phyloP scores from a whole-genome alignment of 352 stramenopile genomes.

The Phytophthora constricta region DNA sequence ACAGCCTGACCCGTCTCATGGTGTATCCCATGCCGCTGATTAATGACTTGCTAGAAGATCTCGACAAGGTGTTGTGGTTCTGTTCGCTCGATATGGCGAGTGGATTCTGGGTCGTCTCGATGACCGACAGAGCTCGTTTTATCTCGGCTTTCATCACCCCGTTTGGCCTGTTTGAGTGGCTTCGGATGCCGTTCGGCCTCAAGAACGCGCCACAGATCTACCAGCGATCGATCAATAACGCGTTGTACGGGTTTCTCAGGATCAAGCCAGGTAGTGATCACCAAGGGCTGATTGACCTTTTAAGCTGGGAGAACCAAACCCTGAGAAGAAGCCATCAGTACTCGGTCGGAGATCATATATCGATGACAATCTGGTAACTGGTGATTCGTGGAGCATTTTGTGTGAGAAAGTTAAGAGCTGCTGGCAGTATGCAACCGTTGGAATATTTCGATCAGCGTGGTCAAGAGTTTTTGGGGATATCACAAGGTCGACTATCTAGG shows the following conservation, averaged over 20 bases:
- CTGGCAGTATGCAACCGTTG: constrained; percentile 17
- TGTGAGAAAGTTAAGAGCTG: constrained; percentile 7
- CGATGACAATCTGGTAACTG: constrained; percentile 24
- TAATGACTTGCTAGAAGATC: constrained; percentile 5
- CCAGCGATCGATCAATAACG: neutral
- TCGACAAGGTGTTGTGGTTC: neutral
- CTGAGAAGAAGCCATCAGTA: neutral
- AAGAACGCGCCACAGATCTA: neutral
- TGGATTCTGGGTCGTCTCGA: neutral
- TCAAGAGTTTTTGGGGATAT: constrained; percentile 30
- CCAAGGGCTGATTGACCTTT: neutral
- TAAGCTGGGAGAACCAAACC: neutral
- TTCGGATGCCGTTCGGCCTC: neutral
- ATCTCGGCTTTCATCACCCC: neutral
- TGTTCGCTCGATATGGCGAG: neutral
- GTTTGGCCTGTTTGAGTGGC: neutral
- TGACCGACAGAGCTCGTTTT: neutral
- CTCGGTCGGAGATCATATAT: constrained; percentile 31
- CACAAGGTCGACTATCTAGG: constrained; percentile 17
- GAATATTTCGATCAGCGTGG: constrained; percentile 27
- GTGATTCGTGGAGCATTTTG: constrained; percentile 16
- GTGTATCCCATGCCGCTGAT: constrained; percentile 23
- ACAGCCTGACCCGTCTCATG: constrained; percentile 6
- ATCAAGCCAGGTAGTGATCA: neutral
- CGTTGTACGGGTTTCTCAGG: neutral